Conservation (phyloP, 2,329 filamentous ascomycete genomes). For the Curvularia spicifera region DNA sequence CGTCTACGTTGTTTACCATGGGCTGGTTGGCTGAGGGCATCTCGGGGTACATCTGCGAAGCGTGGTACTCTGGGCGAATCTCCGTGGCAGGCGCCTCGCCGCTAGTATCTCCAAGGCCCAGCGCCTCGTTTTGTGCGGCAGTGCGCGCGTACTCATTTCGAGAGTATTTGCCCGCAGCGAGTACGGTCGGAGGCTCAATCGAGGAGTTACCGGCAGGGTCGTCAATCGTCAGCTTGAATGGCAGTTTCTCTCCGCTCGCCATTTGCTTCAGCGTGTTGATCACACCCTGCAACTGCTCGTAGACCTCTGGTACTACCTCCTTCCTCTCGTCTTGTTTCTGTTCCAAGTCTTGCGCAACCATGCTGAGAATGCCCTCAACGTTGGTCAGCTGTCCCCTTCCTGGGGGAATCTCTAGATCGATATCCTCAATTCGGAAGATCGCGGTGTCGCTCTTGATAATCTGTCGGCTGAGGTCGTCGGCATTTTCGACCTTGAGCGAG, state of each 20-base stretch:
- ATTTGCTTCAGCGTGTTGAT: constrained; percentile 78
- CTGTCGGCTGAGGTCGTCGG: constrained; percentile 80
- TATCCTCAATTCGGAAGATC: constrained; percentile 83
- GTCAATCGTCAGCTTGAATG: constrained; percentile 86
- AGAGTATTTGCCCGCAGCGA: constrained; percentile 85
- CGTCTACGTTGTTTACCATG: constrained; percentile 53
- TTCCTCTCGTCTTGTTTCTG: constrained; percentile 84
- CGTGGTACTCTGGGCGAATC: constrained; percentile 60
- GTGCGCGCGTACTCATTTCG: constrained; percentile 85
- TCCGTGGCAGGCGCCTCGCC: constrained; percentile 62
- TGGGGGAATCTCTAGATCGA: constrained; percentile 91
- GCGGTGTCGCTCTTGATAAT: constrained; percentile 93
- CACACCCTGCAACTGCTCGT: constrained; percentile 77
- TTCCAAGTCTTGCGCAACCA: constrained; percentile 80
- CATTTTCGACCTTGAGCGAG: constrained; percentile 75
- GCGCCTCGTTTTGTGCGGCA: constrained; percentile 80
- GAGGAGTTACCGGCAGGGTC: constrained; percentile 96
- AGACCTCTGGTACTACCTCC: constrained; percentile 76
- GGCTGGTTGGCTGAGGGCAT: constrained; percentile 44
- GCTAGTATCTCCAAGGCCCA: constrained; percentile 70
- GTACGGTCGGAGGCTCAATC: constrained; percentile 81
- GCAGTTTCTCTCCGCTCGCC: constrained; percentile 77
- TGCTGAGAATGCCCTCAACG: constrained; percentile 83
- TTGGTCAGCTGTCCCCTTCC: constrained; percentile 93
- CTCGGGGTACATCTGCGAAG: constrained; percentile 53